A percentile compares a stretch with the other conserved stretches of the same genome.
Conservation (phyloP, 176 grass and related monocot species). For the Oryza australiensis region DNA sequence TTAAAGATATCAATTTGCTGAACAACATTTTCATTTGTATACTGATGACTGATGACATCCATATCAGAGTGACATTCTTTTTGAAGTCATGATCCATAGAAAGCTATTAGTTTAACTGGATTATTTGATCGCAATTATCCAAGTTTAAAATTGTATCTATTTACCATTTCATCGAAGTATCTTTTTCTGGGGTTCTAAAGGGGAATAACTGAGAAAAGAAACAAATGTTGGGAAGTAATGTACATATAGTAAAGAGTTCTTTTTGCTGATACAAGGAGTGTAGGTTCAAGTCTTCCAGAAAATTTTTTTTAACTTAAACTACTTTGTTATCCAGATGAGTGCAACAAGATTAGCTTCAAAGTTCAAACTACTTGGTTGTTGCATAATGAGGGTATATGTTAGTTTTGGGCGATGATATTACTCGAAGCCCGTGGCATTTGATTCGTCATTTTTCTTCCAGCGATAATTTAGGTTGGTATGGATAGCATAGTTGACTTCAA, state of each 20-base stretch:
- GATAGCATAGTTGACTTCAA: too few relatives aligned
- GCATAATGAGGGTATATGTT: too few relatives aligned
- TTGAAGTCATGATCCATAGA: neutral
- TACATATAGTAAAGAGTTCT: too few relatives aligned
- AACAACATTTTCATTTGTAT: too few relatives aligned
- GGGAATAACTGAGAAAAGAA: neutral
- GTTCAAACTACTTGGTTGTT: too few relatives aligned
- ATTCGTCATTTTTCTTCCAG: too few relatives aligned
- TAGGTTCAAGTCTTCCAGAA: neutral
- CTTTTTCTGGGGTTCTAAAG: neutral
- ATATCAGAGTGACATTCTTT: neutral
- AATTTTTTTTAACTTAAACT: neutral
- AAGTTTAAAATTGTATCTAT: neutral
- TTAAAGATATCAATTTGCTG: too few relatives aligned
- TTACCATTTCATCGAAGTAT: neutral
- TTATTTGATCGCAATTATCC: neutral
- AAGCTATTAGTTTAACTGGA: neutral
- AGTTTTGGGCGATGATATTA: too few relatives aligned
- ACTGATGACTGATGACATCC: neutral
- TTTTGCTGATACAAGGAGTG: constrained; percentile 4
- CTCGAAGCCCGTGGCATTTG: too few relatives aligned
- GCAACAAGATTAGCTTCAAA: neutral
- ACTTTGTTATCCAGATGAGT: neutral
- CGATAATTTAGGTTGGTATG: too few relatives aligned
- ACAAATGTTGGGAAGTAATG: too few relatives aligned